phyloP scores from a whole-genome alignment of 75 land plant species.

The Cupressus sempervirens region DNA sequence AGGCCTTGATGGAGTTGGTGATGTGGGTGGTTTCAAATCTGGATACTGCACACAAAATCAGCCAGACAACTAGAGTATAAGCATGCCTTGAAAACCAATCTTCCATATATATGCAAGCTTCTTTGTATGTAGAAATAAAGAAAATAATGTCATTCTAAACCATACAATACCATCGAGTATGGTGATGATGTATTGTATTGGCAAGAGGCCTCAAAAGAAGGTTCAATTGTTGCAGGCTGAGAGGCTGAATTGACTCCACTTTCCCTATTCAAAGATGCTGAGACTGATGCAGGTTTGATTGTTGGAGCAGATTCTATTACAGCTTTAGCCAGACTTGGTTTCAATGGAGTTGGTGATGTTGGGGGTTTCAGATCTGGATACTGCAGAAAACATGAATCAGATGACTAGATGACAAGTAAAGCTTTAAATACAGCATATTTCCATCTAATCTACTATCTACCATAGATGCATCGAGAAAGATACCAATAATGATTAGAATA shows the following conservation, averaged over 20 bases:
- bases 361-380: slow-evolving; percentile 32
- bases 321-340: slow-evolving; percentile 10
- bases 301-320: not conserved
- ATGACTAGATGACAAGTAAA: not conserved
- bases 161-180: slow-evolving; percentile 15
- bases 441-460: not conserved
- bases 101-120: not conserved
- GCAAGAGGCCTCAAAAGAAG: not conserved
- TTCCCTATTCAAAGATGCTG: not conserved
- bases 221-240: not conserved
- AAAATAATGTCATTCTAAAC: not conserved
- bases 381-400: slow-evolving; percentile 9
- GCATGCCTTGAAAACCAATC: not conserved
- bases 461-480: not conserved
- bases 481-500: not conserved
- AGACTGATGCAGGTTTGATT: not conserved
- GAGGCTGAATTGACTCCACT: not conserved
- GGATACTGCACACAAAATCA: slow-evolving; percentile 21
- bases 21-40: slow-evolving; percentile 24
- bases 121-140: not conserved
- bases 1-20: slow-evolving; percentile 27
- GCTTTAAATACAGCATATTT: not conserved
- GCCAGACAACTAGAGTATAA: not conserved
- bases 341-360: slow-evolving; percentile 19
- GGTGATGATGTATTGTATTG: slow-evolving; percentile 20